Base-by-base conservation (phyloP, 345 rosid genomes). In the Moricandia arvensis region DNA sequence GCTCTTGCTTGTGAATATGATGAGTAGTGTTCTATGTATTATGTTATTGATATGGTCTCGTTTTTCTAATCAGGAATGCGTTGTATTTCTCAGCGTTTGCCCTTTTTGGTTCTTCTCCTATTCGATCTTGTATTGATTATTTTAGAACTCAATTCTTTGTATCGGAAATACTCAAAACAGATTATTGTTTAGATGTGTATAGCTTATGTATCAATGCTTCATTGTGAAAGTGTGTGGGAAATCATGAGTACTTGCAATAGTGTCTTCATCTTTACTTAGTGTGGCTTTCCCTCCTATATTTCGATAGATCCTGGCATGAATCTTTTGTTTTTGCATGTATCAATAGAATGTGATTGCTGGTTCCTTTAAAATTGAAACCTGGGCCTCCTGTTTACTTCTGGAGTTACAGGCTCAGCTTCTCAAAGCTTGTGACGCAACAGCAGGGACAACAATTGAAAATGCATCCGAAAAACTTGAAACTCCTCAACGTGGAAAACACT, bases 361-460 rank as follows among this genome's bases (percentile, higher is more conserved):
- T 13, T 68, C 18, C 41, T 34, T 30, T 8, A 47, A n/a, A 66
- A 9, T 61, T 63, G 51, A 43, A 34, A 38, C 5, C 2, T 68
- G 4, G 67, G 11, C 7, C 30, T 34, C 8, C 49, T 41, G 9
- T 69, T 30, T 63, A 21, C 66, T 11, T 76, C 8, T 21, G 66
- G 37, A 70, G 4, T 15, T 30, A 21, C 82, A 91, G 98, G 91
- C 87, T 35, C 90, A 80, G 62, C 83, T 87, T 84, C 88, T 87
- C 35, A 91, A 90, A 84, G 89, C 88, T 65, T 87, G 88, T 59
- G 86, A 86, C 31, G 82, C 87, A 4, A 72, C 85, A 82, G 81
- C 83, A 4, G 88, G 78, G 75, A 91, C 97, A 54, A 93, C 92
- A 8, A 16, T 61, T 59, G 97, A 85, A 78, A 87, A 83, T 80